Evolutionary conservation across 2,329 filamentous ascomycete genomes (phyloP).

Genomic region (Daldinia sp.): DNA sequence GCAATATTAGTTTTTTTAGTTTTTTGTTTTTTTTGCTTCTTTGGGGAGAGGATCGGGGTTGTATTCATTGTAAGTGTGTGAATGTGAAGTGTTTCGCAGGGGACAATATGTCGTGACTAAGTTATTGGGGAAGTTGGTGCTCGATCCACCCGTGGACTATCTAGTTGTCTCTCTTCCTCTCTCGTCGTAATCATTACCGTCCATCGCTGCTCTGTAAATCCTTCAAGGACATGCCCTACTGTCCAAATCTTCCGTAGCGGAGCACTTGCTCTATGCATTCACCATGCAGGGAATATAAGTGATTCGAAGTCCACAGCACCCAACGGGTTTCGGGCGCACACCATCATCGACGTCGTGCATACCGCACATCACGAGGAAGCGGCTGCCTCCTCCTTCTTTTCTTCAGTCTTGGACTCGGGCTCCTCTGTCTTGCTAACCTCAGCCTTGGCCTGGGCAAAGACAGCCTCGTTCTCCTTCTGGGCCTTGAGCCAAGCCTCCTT

Average conservation of each 20-base stretch:
- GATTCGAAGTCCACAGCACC: conserved; percentile 3
- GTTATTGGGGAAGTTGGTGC: conserved; percentile 31
- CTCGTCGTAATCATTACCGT: conserved; percentile 37
- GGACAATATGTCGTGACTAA: conserved; percentile 43
- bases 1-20: conserved; percentile 4
- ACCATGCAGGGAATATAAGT: conserved; percentile 12
- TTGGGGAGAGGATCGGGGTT: conserved; percentile 35
- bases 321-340: not conserved
- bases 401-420: conserved; percentile 40
- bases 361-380: conserved; percentile 29
- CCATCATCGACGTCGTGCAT: conserved; percentile 1
- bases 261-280: conserved; percentile 19
- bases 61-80: conserved; percentile 39
- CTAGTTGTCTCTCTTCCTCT: conserved; percentile 33
- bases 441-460: conserved; percentile 61
- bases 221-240: conserved; percentile 16
- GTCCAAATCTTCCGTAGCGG: conserved; percentile 27
- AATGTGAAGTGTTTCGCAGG: conserved; percentile 39
- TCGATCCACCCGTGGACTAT: conserved; percentile 37
- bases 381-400: conserved; percentile 36
- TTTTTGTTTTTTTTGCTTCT: too few relatives aligned
- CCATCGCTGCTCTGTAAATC: conserved; percentile 30
- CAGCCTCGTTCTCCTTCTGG: conserved; percentile 91
- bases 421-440: conserved; percentile 42
- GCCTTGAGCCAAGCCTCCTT: conserved; percentile 98